Evolutionary conservation across 441 rosid genomes (phyloP).

Genomic region (Eutrema salsugineum): DNA sequence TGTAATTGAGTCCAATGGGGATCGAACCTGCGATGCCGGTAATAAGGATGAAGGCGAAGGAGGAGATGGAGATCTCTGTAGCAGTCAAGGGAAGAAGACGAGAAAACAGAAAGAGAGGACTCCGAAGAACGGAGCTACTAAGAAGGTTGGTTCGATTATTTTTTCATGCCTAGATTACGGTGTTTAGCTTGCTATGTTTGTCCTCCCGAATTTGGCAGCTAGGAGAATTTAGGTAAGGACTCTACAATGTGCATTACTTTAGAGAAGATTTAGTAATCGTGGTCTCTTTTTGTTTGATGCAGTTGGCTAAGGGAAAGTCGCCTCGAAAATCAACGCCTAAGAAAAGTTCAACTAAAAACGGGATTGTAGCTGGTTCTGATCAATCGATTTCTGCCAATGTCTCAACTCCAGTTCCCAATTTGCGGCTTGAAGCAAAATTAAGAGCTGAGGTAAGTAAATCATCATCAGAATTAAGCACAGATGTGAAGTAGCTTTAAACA

Average conservation of each 20-base stretch:
- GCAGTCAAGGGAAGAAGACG: slow-evolving; percentile 60
- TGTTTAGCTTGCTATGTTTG: background rate
- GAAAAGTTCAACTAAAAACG: slow-evolving; percentile 40
- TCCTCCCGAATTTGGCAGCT: background rate
- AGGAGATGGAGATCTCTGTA: slow-evolving; percentile 25
- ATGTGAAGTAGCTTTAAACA: background rate
- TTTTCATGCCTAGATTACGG: background rate
- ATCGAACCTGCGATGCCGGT: slow-evolving; percentile 23
- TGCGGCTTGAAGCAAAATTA: slow-evolving; percentile 76
- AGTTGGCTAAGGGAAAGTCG: slow-evolving; percentile 35
- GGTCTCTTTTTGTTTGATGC: background rate
- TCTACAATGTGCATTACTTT: background rate
- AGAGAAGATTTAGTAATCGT: background rate
- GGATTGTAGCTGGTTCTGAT: slow-evolving; percentile 29
- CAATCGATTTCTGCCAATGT: slow-evolving; percentile 18
- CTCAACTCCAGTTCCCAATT: slow-evolving; percentile 53
- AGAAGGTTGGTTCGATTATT: slow-evolving; percentile 37
- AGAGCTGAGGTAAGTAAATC: slow-evolving; percentile 59
- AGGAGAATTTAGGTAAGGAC: background rate
- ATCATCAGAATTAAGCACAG: background rate
- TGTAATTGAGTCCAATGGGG: slow-evolving; percentile 35
- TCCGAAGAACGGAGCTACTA: slow-evolving; percentile 46
- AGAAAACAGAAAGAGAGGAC: slow-evolving; percentile 48
- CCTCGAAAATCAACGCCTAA: slow-evolving; percentile 45
- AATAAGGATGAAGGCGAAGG: slow-evolving; percentile 4